Evolutionary conservation across 768 basidiomycete genomes (phyloP), one percentile per base, ranked within the genome.

Genomic region (Pleurotus salmoneostramineus): DNA sequence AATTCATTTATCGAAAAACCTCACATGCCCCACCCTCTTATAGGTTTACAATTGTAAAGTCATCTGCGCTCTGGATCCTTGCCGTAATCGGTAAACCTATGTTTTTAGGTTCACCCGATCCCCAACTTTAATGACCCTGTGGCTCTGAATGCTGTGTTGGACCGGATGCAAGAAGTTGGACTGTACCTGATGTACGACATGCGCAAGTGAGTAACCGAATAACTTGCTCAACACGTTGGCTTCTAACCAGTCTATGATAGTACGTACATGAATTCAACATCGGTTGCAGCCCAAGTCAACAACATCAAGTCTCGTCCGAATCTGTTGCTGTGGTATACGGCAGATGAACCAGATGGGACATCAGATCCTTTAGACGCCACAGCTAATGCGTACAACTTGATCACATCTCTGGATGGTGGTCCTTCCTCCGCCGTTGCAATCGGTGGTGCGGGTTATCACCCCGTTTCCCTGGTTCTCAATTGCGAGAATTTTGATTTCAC

Each of bases 131-230:
- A 77, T 60, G 83, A 88, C 62, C 60, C 84, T 35, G 83, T 85
- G 0, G 77, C 76, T 0, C 70, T 91, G 0, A 77, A 83, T 36
- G 58, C 75, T 50, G 83, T 89, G 31, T 65, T 91, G 5, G 85
- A 90, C 64, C 73, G 78, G 44, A 89, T 91, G 86, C 83, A 91
- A 67, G 79, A 86, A 59, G 82, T 85, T 0, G 80, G 79, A 1
- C 59, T 83, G 8, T 93, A 87, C 64, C 76, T 92, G 56, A 91
- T 92, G 83, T 93, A 93, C 61, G 89, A 92, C 66, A 91, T 93
- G 89, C 79, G 89, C 50, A 72, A 73, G 80, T 80, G 40, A 35
- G 77, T 71, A 34, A 49, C 43, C 17, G 2, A 0, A 44, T 52
- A 40, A 14, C 34, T 12, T 15, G 32, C 11, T 40, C 31, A 0